These are phyloP conservation scores for Claviceps quebecensis DNA, from an alignment of 2,329 filamentous ascomycete genomes.

Conservation along the genomic window DNA sequence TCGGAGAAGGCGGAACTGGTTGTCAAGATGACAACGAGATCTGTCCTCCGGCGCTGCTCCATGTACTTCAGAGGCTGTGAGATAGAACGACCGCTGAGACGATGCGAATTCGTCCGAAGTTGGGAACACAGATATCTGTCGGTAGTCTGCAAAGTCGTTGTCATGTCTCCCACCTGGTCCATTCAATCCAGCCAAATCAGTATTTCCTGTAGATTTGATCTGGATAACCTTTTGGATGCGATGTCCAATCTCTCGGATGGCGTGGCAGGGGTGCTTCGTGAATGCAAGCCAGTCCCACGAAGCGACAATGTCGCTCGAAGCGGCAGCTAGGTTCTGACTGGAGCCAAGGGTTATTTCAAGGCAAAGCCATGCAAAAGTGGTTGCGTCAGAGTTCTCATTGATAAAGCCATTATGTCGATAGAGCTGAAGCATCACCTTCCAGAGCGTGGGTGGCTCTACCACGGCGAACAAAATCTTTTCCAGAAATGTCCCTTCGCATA, in stretches of 20 bases:
- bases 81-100: constrained; percentile 33
- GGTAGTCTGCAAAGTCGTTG: constrained; percentile 53
- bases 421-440: neutral
- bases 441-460: neutral
- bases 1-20: constrained; percentile 56
- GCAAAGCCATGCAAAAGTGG: constrained; percentile 9
- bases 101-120: constrained; percentile 51
- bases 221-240: constrained; percentile 25
- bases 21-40: constrained; percentile 41
- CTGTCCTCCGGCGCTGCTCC: constrained; percentile 22
- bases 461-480: neutral
- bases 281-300: constrained; percentile 14
- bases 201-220: constrained; percentile 12
- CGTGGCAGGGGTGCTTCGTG: constrained; percentile 12
- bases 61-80: constrained; percentile 29
- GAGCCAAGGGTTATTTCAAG: constrained; percentile 6
- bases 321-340: neutral
- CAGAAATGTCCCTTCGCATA: neutral
- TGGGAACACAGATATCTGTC: constrained; percentile 48
- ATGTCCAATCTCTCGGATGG: constrained; percentile 17
- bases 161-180: constrained; percentile 61
- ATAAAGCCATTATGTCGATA: neutral
- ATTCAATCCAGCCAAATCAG: constrained; percentile 18
- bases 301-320: neutral
- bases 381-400: neutral